Evolutionary conservation across 2,329 filamentous ascomycete genomes (phyloP), one percentile per base, ranked within the genome.

Genomic region (Ceratocystis cubensis): DNA sequence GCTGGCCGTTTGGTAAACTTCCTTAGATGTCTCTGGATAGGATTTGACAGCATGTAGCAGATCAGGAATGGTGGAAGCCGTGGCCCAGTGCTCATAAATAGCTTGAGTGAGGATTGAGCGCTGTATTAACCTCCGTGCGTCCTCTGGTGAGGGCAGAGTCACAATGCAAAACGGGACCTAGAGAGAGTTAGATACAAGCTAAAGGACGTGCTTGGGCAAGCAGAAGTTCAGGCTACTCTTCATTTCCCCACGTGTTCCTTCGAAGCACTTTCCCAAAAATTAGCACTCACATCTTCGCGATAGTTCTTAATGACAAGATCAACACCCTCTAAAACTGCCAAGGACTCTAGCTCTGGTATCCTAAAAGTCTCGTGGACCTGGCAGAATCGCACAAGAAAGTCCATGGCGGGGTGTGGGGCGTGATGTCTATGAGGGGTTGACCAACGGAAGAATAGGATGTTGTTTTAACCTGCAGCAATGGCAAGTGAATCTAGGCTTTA

Each of bases 321-420:
- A 45, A 94, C 78, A 8, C 80, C 80, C 66, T 86, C 82, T 4
- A 93, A 74, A 8, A 84, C 78, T 3, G 91, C 91, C 22, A 99
- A 79, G 28, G 94, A 86, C 72, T 93, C 79, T 15, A 96, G 82
- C 75, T 99, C 94, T 2, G 92, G 84, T 66, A 85, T 80, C 48
- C 93, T 88, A 74, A 99, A 99, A n/a, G 84, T 88, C 78, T 96
- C 91, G 75, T 97, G 92, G 67, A 83, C 81, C 76, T 97, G 94
- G 57, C 87, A 88, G 74, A 97, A 91, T 71, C 93, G 89, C 70
- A 99, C 86, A 68, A 99, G 82, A 73, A 89, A 97, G 69, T 95
- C 84, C 84, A 86, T 85, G 44, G 17, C 33, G 22, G 48, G 48
- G 37, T 41, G 3, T 41, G 37, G 37, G 37, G 37, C 10, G 10